A percentile compares a stretch with the other conserved stretches of the same genome.
Conservation (phyloP, 108 stramenopile species). For the Nannochloropsis oceanica region DNA sequence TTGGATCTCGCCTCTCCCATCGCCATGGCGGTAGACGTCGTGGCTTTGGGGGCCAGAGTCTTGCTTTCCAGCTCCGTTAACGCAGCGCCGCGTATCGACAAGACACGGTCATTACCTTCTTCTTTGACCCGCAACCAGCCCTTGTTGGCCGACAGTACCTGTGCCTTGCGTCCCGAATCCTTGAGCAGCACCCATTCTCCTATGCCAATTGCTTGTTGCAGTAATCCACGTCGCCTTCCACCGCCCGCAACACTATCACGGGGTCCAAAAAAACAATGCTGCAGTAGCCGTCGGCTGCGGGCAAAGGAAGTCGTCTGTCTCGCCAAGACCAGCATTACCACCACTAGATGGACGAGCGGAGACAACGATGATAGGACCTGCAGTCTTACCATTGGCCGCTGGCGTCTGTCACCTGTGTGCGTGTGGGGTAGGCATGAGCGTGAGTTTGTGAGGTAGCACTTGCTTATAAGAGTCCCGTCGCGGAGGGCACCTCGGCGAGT, state of each 20-base stretch:
- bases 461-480: too few relatives aligned
- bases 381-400: background rate
- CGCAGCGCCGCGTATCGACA: background rate
- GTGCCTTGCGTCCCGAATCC: background rate
- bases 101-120: background rate
- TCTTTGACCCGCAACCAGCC: background rate
- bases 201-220: background rate
- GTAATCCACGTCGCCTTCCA: background rate
- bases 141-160: background rate
- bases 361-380: background rate
- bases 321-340: background rate
- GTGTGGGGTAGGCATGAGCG: background rate
- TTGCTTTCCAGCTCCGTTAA: background rate
- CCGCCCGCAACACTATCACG: too few relatives aligned
- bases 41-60: background rate
- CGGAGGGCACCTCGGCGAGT: too few relatives aligned
- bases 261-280: background rate
- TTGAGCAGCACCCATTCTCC: background rate
- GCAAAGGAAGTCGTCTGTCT: background rate
- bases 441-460: too few relatives aligned
- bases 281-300: background rate
- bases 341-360: background rate
- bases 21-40: background rate
- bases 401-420: background rate
- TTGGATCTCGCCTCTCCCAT: background rate